Conservation (phyloP, 768 basidiomycete species). For the Strobilomyces confusus region DNA sequence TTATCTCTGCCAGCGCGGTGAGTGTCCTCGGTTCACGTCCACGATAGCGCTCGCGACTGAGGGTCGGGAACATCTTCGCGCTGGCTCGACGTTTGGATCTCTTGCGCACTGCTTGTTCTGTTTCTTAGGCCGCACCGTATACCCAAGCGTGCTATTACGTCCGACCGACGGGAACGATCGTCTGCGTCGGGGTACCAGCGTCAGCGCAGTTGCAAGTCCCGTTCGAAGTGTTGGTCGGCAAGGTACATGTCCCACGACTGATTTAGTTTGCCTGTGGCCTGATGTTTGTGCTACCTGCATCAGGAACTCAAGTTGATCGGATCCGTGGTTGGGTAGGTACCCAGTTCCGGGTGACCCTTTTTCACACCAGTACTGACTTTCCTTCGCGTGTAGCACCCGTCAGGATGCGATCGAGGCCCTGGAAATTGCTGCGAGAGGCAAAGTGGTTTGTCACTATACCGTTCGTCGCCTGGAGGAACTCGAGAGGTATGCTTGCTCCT, state of each 20-base stretch:
- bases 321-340: conserved; percentile 16
- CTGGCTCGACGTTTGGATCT: background rate
- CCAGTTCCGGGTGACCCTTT: no score
- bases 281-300: background rate
- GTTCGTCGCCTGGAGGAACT: conserved; percentile 28
- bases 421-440: conserved; percentile 38
- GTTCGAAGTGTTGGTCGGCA: conserved; percentile 31
- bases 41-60: background rate
- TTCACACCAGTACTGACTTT: background rate
- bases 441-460: conserved; percentile 34
- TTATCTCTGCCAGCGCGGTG: conserved; percentile 22
- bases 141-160: conserved; percentile 43
- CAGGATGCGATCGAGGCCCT: conserved; percentile 49
- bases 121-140: conserved; percentile 35
- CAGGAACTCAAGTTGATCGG: conserved; percentile 24
- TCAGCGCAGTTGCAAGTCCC: conserved; percentile 22
- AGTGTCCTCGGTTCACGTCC: background rate
- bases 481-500: background rate
- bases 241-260: conserved; percentile 7
- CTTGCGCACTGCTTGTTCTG: background rate
- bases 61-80: background rate
- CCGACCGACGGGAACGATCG: conserved; percentile 38
- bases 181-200: conserved; percentile 39
- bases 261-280: background rate
- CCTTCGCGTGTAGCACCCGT: conserved; percentile 25